Conservation (phyloP, 192 early-diverging fungal genomes). For the Entomortierella parvispora region DNA sequence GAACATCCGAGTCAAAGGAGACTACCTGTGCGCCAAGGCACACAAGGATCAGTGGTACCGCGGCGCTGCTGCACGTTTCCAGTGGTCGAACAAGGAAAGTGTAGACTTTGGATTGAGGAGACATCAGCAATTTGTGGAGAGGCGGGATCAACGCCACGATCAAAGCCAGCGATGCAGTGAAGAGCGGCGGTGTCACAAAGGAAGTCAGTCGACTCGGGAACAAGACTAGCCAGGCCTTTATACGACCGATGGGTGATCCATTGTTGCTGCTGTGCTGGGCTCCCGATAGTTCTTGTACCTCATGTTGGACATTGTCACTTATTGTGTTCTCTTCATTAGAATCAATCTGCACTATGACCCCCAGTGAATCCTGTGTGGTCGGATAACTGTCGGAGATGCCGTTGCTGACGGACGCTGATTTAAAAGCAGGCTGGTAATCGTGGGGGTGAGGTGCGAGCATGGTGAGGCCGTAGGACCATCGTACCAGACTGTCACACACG, state of each 20-base stretch:
- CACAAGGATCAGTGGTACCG: constrained; percentile 76
- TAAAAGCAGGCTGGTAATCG: not conserved
- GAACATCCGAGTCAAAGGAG: not conserved
- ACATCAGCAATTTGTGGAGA: constrained; percentile 66
- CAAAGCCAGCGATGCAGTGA: constrained; percentile 71
- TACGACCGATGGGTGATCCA: not conserved
- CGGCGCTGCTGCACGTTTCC: constrained; percentile 77
- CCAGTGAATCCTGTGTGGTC: no score
- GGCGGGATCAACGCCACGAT: constrained; percentile 70
- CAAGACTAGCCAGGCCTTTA: not conserved
- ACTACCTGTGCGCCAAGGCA: constrained; percentile 75
- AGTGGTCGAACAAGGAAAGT: constrained; percentile 68
- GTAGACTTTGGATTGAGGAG: constrained; percentile 59
- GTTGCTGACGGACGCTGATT: not conserved
- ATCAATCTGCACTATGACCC: no score
- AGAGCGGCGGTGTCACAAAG: constrained; percentile 72
- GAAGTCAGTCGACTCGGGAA: constrained; percentile 3
- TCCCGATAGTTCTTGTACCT: no score
- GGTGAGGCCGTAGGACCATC: constrained; percentile 78
- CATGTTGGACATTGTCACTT: no score
- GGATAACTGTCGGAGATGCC: no score
- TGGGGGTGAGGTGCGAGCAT: constrained; percentile 54
- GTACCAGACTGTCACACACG: constrained; percentile 74
- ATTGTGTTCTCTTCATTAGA: no score
- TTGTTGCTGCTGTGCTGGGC: not conserved